Evolutionary conservation across 352 stramenopile genomes (phyloP).

Genomic region (Phytophthora foliorum): DNA sequence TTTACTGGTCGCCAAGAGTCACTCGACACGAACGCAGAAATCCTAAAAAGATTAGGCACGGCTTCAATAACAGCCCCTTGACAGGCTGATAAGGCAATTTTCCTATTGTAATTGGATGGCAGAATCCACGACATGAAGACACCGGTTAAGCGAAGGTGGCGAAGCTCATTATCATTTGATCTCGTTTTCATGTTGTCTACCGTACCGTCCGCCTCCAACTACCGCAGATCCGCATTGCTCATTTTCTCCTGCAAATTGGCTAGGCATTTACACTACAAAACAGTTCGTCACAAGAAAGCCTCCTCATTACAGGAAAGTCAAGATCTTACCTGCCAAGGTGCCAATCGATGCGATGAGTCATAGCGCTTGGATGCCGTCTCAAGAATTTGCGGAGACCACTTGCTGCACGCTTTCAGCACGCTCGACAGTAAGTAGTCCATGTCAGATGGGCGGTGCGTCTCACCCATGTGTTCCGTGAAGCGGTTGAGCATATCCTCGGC

Average conservation of each 20-base stretch:
- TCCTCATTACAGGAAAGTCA: constrained; percentile 1
- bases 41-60: neutral
- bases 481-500: constrained; percentile 62
- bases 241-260: constrained; percentile 65
- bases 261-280: constrained; percentile 60
- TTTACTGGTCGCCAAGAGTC: constrained; percentile 36
- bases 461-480: constrained; percentile 46
- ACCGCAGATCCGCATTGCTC: constrained; percentile 61
- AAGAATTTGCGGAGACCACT: constrained; percentile 63
- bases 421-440: constrained; percentile 65
- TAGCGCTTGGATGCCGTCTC: constrained; percentile 63
- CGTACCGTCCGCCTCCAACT: constrained; percentile 13
- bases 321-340: constrained; percentile 69
- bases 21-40: constrained; percentile 3
- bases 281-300: constrained; percentile 1
- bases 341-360: constrained; percentile 50
- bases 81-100: neutral
- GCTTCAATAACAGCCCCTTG: neutral
- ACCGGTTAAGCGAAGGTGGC: neutral
- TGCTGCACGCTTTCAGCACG: constrained; percentile 65
- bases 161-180: constrained; percentile 13
- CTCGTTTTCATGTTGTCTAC: constrained; percentile 21
- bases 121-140: neutral
- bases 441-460: constrained; percentile 47
- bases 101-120: neutral